Evolutionary conservation across 2,329 filamentous ascomycete species (phyloP).

Genomic region (Tolypocladium tropicale): DNA sequence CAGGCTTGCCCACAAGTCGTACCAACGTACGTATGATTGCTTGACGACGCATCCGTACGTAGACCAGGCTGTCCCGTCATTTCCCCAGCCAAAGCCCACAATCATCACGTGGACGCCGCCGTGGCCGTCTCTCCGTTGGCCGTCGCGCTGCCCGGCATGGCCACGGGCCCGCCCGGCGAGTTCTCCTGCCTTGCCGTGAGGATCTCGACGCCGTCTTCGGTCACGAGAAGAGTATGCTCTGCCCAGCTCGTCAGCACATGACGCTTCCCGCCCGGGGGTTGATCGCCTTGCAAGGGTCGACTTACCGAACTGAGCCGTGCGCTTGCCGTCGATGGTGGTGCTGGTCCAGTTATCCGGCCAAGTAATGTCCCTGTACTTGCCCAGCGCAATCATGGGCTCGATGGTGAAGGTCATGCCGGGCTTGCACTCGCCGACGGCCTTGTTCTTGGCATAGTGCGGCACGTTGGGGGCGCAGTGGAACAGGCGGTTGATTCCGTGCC

Average conservation of each 20-base stretch:
- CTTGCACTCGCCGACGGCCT: conserved; percentile 88
- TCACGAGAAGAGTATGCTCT: conserved; percentile 79
- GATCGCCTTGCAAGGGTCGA: conserved; percentile 4
- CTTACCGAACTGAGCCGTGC: conserved; percentile 86
- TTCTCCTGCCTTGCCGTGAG: conserved; percentile 62
- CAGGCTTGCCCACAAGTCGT: not conserved
- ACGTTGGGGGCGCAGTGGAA: conserved; percentile 94
- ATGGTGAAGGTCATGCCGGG: conserved; percentile 98
- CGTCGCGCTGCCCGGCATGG: not conserved
- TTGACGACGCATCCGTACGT: not conserved
- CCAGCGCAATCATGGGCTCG: conserved; percentile 94
- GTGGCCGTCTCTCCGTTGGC: not conserved
- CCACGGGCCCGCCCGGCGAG: conserved; percentile 60
- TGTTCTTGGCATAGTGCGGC: conserved; percentile 97
- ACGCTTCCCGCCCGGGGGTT: not conserved
- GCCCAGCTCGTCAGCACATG: conserved; percentile 10
- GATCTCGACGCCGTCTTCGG: conserved; percentile 71
- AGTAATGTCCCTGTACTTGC: conserved; percentile 83
- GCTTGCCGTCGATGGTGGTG: conserved; percentile 78
- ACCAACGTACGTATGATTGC: not conserved
- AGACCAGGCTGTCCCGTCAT: not conserved
- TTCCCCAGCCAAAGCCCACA: not conserved
- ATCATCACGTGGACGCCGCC: not conserved
- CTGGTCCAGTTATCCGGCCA: conserved; percentile 99
- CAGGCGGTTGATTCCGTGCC: conserved; percentile 85